Evolutionary conservation across 441 rosid species (phyloP).

Genomic region (Brassica balearica): DNA sequence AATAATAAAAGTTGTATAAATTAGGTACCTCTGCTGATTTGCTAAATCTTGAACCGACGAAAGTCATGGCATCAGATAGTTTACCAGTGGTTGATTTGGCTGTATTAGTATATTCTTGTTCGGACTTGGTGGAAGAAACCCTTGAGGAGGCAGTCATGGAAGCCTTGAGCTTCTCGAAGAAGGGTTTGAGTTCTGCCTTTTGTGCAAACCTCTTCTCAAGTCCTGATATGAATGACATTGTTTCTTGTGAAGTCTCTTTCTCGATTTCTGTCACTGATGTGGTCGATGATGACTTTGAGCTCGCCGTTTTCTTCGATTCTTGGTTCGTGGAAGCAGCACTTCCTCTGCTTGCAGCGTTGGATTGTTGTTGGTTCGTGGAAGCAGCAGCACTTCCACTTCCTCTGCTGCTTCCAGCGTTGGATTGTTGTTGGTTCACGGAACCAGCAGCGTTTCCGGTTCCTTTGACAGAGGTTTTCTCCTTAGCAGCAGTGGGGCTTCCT

Average conservation of each 20-base stretch:
- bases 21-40: constrained; percentile 40
- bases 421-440: not conserved
- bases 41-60: constrained; percentile 17
- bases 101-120: constrained; percentile 9
- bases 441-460: not conserved
- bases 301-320: not conserved
- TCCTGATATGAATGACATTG: constrained; percentile 31
- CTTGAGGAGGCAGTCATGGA: constrained; percentile 33
- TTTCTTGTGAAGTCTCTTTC: constrained; percentile 34
- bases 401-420: not conserved
- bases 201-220: constrained; percentile 40
- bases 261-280: constrained; percentile 31
- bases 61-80: constrained; percentile 36
- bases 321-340: not conserved
- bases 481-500: constrained; percentile 9
- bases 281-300: not conserved
- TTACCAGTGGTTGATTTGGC: constrained; percentile 14
- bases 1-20: not conserved
- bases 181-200: constrained; percentile 31
- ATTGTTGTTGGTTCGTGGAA: not conserved
- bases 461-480: not conserved
- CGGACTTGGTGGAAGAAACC: constrained; percentile 17
- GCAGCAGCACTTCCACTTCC: not conserved
- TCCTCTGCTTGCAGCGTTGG: not conserved
- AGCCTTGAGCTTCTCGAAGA: constrained; percentile 39